A percentile compares a stretch with the other conserved stretches of the same genome.
phyloP scores from a whole-genome alignment of 225 moss, liverwort and hornwort genomes.

The Polytrichum formosum region DNA sequence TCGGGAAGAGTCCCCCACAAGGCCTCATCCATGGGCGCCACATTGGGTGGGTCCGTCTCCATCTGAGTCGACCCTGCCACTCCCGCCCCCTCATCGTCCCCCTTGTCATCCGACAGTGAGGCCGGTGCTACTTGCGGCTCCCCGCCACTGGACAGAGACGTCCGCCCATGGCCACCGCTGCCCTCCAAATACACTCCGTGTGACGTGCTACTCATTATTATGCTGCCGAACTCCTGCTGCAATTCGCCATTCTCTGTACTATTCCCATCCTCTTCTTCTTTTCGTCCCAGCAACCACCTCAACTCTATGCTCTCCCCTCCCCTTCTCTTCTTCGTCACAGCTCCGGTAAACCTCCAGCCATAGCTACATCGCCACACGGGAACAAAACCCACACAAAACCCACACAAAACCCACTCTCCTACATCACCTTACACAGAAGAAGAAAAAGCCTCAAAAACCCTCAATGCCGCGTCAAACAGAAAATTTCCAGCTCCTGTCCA shows the following conservation, averaged over 20 bases:
- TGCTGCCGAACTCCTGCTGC: neutral
- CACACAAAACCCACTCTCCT: too few relatives aligned
- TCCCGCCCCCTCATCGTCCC: constrained; percentile 35
- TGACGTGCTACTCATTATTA: constrained; percentile 53
- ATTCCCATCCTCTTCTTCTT: too few relatives aligned
- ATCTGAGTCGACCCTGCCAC: constrained; percentile 28
- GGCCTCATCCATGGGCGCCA: constrained; percentile 59
- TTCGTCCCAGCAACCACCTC: neutral
- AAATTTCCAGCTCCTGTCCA: too few relatives aligned
- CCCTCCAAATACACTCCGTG: constrained; percentile 56
- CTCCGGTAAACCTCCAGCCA: neutral
- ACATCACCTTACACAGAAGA: too few relatives aligned
- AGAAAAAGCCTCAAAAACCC: too few relatives aligned
- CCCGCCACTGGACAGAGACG: constrained; percentile 24
- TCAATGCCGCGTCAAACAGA: too few relatives aligned
- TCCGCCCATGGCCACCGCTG: constrained; percentile 42
- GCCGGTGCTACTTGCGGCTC: constrained; percentile 30
- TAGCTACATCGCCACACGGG: too few relatives aligned
- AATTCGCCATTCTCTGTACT: too few relatives aligned
- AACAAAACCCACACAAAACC: too few relatives aligned
- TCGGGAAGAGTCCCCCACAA: constrained; percentile 91
- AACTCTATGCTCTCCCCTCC: neutral
- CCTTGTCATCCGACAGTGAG: constrained; percentile 22
- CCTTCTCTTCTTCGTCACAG: neutral
- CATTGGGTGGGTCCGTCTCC: constrained; percentile 27